Base-by-base conservation (phyloP, 2,329 filamentous ascomycete genomes). In the Alternaria tenuissima region DNA sequence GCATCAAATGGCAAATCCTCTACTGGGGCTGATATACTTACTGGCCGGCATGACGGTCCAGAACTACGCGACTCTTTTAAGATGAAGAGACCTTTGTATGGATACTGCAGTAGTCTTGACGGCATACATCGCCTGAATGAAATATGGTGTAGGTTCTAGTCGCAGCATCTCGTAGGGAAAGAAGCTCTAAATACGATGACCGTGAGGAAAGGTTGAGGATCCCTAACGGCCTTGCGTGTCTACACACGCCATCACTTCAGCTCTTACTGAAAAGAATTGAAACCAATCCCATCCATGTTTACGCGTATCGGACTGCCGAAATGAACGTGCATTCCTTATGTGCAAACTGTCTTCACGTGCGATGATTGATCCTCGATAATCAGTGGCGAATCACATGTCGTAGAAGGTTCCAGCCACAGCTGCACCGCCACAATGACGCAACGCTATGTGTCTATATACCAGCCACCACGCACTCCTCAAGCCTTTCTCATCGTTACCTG, bases 381-480 rank as follows among this genome's bases (percentile, higher is more conserved):
- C 24, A 32, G 58, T 53, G 64, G 65, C 63, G 44, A 63, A 62
- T 57, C 55, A 62, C 52, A 41, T 26, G n/a, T 39, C n/a, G 9
- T 49, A 30, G 59, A 68, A 72, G 32, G 7, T 68, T 70, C 66
- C 57, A 66, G 66, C 69, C 68, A 69, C 65, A 69, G 11, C 6
- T 60, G 67, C 69, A 72, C 68, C 49, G 71, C 70, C 71, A 73
- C 70, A 63, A 68, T 72, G 68, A 72, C 67, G 64, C 61, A 65
- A 49, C 24, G n/a, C 32, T 11, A 26, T n/a, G 18, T 38, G 22
- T 44, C n/a, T 42, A 41, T 48, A 60, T 51, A 56, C 11, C 6
- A 28, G 14, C 39, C 28, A 26, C 24, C 24, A 43, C 38, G 14
- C 30, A 14, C 20, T 11, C 32, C 46, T 18, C 16, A 16, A 30